A percentile compares a stretch with the other conserved stretches of the same genome.
Evolutionary conservation across 768 basidiomycete species (phyloP).

Genomic region (Boletus pseudopeckii): DNA sequence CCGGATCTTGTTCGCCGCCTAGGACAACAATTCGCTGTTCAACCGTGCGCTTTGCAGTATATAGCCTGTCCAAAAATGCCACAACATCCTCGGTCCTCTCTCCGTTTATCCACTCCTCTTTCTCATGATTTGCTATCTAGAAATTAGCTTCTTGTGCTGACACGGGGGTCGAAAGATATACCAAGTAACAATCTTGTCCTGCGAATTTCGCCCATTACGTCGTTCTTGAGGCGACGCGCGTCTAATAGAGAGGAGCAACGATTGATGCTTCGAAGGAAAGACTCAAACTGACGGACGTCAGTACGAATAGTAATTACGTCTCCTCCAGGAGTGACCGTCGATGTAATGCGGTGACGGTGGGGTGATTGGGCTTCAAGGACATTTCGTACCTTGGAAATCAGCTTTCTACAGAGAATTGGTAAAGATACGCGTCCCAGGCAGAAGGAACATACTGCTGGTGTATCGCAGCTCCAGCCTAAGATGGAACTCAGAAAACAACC

Average conservation of each 20-base stretch:
- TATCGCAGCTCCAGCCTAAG: slow-evolving; percentile 63
- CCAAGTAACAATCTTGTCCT: slow-evolving; percentile 72
- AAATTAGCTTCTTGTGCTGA: background rate
- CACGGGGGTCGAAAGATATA: slow-evolving; percentile 28
- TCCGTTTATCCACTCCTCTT: slow-evolving; percentile 86
- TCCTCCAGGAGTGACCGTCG: slow-evolving; percentile 41
- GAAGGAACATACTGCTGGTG: slow-evolving; percentile 52
- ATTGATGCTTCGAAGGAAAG: slow-evolving; percentile 82
- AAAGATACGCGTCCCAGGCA: slow-evolving; percentile 7
- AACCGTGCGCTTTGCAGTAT: slow-evolving; percentile 82
- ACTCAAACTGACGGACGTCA: slow-evolving; percentile 81
- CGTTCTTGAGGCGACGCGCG: slow-evolving; percentile 86
- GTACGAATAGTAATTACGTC: slow-evolving; percentile 83
- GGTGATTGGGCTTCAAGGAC: slow-evolving; percentile 80
- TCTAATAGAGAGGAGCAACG: slow-evolving; percentile 82
- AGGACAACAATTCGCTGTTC: slow-evolving; percentile 82
- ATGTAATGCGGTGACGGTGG: slow-evolving; percentile 43
- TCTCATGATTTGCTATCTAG: slow-evolving; percentile 71
- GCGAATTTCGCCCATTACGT: slow-evolving; percentile 88
- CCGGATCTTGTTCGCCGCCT: slow-evolving; percentile 65
- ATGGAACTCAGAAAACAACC: slow-evolving; percentile 5
- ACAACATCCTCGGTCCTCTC: slow-evolving; percentile 82
- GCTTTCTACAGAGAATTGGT: slow-evolving; percentile 45
- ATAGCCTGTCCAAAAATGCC: slow-evolving; percentile 82
- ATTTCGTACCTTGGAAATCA: slow-evolving; percentile 85